These are phyloP conservation scores for Fusarium concolor DNA, from an alignment of 2,329 filamentous ascomycete genomes.

Conservation along the genomic window DNA sequence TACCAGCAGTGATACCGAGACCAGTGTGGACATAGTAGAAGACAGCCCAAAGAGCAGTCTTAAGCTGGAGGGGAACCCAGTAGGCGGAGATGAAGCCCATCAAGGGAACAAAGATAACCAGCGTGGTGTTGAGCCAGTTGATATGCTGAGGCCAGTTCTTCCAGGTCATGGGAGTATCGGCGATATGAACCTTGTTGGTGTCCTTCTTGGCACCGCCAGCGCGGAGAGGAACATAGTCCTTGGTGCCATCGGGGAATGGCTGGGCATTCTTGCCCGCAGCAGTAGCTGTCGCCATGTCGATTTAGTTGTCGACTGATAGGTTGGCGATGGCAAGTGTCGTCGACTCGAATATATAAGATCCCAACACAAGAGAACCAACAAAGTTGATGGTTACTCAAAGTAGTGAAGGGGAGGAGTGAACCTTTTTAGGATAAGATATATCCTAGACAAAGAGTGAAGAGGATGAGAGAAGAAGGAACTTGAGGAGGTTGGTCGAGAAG, in stretches of 20 bases:
- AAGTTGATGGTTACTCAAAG: slow-evolving; percentile 32
- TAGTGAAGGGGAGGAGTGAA: slow-evolving; percentile 23
- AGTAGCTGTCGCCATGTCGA: slow-evolving; percentile 54
- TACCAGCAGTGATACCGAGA: slow-evolving; percentile 82
- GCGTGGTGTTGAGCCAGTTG: slow-evolving; percentile 89
- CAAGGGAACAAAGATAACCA: slow-evolving; percentile 83
- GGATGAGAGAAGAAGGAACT: slow-evolving; percentile 15
- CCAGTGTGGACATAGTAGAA: slow-evolving; percentile 87
- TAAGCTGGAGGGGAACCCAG: slow-evolving; percentile 79
- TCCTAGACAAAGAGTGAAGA: slow-evolving; percentile 33
- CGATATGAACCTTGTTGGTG: slow-evolving; percentile 72
- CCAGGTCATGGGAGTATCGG: slow-evolving; percentile 82
- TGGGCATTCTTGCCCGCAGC: slow-evolving; percentile 52
- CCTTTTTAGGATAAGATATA: slow-evolving; percentile 32
- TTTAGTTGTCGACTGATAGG: slow-evolving; percentile 10
- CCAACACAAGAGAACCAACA: slow-evolving; percentile 38
- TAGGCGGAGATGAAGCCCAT: slow-evolving; percentile 78
- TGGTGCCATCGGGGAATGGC: slow-evolving; percentile 64
- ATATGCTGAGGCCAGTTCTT: slow-evolving; percentile 92
- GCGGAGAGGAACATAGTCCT: slow-evolving; percentile 65
- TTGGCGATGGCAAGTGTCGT: slow-evolving; percentile 33
- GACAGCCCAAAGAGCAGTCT: slow-evolving; percentile 80
- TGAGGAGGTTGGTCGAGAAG: slow-evolving; percentile 31
- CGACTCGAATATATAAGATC: slow-evolving; percentile 14
- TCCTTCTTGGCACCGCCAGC: slow-evolving; percentile 34